Conservation (phyloP, 129 eudicot genomes). For the Deinandra increscens region DNA sequence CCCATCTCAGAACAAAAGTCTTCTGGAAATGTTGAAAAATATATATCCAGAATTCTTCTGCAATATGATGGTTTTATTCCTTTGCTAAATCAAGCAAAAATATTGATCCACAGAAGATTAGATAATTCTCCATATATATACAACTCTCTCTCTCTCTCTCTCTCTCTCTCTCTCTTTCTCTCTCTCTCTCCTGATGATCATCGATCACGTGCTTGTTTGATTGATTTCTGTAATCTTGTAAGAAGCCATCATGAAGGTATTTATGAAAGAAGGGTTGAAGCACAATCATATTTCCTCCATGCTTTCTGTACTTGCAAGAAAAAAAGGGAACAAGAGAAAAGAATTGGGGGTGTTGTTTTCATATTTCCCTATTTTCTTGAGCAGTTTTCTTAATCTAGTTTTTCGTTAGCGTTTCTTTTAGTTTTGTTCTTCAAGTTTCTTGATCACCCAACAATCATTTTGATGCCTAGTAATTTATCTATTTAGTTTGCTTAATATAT, state of each 20-base stretch:
- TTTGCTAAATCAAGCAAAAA: constrained; percentile 28
- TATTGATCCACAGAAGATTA: constrained; percentile 28
- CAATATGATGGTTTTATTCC: constrained; percentile 47
- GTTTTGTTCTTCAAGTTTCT: constrained; percentile 19
- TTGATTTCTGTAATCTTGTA: constrained; percentile 17
- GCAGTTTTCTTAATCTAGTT: constrained; percentile 9
- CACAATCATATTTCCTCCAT: not conserved
- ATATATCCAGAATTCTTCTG: constrained; percentile 18
- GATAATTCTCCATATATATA: constrained; percentile 6
- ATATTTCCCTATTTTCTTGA: not conserved
- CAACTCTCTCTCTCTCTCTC: constrained; percentile 21
- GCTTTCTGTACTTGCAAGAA: not conserved
- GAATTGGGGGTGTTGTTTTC: not conserved
- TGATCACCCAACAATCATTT: constrained; percentile 25
- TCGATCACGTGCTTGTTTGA: not conserved
- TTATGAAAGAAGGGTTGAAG: not conserved
- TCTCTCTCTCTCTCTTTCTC: constrained; percentile 18
- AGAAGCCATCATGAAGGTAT: constrained; percentile 32
- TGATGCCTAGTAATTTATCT: not conserved
- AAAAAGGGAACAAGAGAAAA: not conserved
- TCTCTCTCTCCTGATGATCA: constrained; percentile 21
- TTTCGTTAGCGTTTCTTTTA: not conserved
- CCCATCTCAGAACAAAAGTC: constrained; percentile 30
- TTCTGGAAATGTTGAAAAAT: constrained; percentile 20
- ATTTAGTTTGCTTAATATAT: not conserved